These are phyloP conservation scores for Botrytis fragariae DNA, from an alignment of 2,329 filamentous ascomycete genomes.

Conservation along the genomic window DNA sequence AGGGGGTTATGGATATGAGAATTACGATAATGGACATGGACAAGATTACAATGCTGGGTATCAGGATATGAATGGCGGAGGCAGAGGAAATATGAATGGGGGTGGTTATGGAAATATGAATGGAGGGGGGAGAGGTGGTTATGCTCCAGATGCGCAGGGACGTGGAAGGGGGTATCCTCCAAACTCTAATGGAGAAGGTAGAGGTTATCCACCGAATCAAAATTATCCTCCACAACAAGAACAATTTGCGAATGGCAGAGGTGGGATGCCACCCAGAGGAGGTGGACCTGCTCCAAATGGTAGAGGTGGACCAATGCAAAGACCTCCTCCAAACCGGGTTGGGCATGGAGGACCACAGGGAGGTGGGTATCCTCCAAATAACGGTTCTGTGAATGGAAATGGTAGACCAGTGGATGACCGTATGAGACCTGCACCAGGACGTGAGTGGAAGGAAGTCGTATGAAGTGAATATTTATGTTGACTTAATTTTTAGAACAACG, in stretches of 20 bases:
- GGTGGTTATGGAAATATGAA: constrained; percentile 27
- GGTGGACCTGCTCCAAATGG: constrained; percentile 23
- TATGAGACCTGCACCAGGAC: constrained; percentile 23
- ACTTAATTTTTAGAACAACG: constrained; percentile 23
- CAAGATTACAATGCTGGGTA: constrained; percentile 35
- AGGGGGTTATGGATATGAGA: constrained; percentile 36
- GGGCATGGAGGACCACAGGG: constrained; percentile 32
- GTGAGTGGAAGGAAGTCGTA: constrained; percentile 18
- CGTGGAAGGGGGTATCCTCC: constrained; percentile 27
- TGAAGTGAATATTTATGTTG: constrained; percentile 1
- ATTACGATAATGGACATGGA: constrained; percentile 31
- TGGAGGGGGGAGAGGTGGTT: constrained; percentile 26
- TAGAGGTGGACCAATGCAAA: constrained; percentile 33
- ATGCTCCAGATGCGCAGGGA: constrained; percentile 32
- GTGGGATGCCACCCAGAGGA: constrained; percentile 31
- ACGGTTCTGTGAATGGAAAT: constrained; percentile 22
- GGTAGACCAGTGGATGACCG: constrained; percentile 26
- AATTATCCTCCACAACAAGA: constrained; percentile 35
- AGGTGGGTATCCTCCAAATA: constrained; percentile 31
- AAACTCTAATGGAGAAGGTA: constrained; percentile 15
- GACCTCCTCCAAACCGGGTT: constrained; percentile 31
- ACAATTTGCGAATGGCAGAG: constrained; percentile 33
- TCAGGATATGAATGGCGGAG: constrained; percentile 34
- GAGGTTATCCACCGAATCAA: constrained; percentile 34
- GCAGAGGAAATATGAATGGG: constrained; percentile 27